Conservation (phyloP, 345 rosid species). For the Litchi chinensis region DNA sequence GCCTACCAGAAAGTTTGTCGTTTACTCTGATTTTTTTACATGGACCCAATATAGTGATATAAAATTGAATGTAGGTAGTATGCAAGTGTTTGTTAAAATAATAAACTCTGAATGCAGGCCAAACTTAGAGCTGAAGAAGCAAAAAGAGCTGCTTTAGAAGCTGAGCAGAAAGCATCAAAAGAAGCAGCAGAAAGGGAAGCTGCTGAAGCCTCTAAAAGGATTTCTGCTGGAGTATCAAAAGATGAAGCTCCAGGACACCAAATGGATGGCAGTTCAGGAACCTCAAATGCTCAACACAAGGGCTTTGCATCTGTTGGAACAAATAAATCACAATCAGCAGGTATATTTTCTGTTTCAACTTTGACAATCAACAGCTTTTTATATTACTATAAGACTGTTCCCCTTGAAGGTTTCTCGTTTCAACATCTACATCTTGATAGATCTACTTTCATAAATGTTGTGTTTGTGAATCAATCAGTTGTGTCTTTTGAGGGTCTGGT, state of each 20-base stretch:
- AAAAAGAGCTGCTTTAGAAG: slow-evolving; percentile 62
- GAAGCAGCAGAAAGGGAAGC: slow-evolving; percentile 63
- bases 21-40: background rate
- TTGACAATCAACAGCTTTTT: background rate
- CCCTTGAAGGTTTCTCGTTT: background rate
- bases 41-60: background rate
- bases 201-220: slow-evolving; percentile 40
- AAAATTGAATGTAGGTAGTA: background rate
- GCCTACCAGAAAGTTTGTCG: too few relatives aligned
- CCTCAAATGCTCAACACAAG: slow-evolving; percentile 32
- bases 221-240: slow-evolving; percentile 33
- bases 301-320: slow-evolving; percentile 32
- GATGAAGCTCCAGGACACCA: slow-evolving; percentile 24
- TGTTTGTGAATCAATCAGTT: background rate
- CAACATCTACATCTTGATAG: background rate
- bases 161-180: slow-evolving; percentile 65
- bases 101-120: slow-evolving; percentile 40
- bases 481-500: background rate
- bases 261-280: slow-evolving; percentile 27
- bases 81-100: background rate
- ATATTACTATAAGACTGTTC: background rate
- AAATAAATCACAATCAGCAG: slow-evolving; percentile 34
- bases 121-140: slow-evolving; percentile 80
- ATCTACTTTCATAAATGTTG: background rate
- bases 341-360: slow-evolving; percentile 32